Percentiles rank a stretch among this genome's conserved stretches.
These are phyloP conservation scores for Groenewaldozyma tartarivorans DNA, from an alignment of 805 yeast genomes.

Conservation along the genomic window DNA sequence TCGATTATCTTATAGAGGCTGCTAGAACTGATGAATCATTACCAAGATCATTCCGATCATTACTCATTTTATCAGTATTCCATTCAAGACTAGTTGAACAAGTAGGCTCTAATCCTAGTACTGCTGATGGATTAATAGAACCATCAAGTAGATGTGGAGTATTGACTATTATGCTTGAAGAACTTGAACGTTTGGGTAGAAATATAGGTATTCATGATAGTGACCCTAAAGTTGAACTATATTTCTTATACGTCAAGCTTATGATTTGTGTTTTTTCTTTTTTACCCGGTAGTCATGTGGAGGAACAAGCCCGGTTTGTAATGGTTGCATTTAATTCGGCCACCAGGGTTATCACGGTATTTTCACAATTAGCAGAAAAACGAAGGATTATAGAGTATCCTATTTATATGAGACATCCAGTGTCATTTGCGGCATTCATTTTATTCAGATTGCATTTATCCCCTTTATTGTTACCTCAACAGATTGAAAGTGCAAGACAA, in stretches of 20 bases:
- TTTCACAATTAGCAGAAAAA: constrained; percentile 59
- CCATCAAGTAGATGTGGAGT: constrained; percentile 76
- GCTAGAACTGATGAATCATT: constrained; percentile 57
- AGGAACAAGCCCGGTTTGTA: constrained; percentile 77
- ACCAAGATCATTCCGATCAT: constrained; percentile 62
- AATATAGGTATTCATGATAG: constrained; percentile 52
- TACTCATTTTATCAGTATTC: constrained; percentile 66
- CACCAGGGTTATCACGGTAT: constrained; percentile 70
- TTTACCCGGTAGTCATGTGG: constrained; percentile 66
- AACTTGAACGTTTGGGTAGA: constrained; percentile 61
- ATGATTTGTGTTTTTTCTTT: constrained; percentile 86
- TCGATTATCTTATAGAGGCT: constrained; percentile 72
- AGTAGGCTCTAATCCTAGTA: constrained; percentile 76
- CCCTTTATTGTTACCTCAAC: constrained; percentile 58
- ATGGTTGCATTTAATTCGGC: constrained; percentile 72
- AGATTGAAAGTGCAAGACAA: constrained; percentile 82
- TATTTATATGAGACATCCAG: constrained; percentile 77
- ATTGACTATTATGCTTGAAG: constrained; percentile 66
- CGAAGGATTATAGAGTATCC: constrained; percentile 76
- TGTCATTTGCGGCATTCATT: constrained; percentile 63
- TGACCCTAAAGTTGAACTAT: constrained; percentile 59
- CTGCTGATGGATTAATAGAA: constrained; percentile 84
- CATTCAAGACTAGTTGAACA: constrained; percentile 75
- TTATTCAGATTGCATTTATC: constrained; percentile 76
- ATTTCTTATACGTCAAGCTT: constrained; percentile 65